Evolutionary conservation across 1,139 yeast species (phyloP).

Genomic region (Geotrichum fermentans): DNA sequence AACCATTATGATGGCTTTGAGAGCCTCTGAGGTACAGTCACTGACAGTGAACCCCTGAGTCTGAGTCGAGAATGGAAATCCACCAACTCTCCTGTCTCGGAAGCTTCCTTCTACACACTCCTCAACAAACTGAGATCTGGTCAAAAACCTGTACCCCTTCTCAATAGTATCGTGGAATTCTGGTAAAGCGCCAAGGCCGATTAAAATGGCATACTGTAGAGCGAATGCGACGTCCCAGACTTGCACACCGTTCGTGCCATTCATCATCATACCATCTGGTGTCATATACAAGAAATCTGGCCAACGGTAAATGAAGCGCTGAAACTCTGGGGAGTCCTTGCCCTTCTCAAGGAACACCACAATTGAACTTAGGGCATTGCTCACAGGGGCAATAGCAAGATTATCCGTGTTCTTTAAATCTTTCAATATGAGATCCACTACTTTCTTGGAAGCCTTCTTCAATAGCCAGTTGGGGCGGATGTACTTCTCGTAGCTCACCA

Average conservation of each 20-base stretch:
- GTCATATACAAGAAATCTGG: constrained; percentile 80
- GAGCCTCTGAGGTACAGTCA: constrained; percentile 95
- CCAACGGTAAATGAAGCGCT: constrained; percentile 54
- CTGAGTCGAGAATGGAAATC: constrained; percentile 95
- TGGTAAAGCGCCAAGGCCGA: constrained; percentile 71
- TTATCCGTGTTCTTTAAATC: constrained; percentile 77
- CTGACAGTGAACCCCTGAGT: constrained; percentile 95
- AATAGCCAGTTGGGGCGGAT: constrained; percentile 72
- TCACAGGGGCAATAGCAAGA: constrained; percentile 90
- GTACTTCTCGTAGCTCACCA: constrained; percentile 62
- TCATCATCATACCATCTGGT: constrained; percentile 83
- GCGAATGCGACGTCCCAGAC: constrained; percentile 96
- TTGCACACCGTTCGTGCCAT: constrained; percentile 98
- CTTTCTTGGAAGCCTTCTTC: constrained; percentile 48
- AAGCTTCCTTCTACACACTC: constrained; percentile 75
- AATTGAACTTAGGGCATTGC: constrained; percentile 75
- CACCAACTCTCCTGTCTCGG: constrained; percentile 84
- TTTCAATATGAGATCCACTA: constrained; percentile 61
- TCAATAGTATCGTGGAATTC: constrained; percentile 61
- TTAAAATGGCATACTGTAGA: constrained; percentile 72
- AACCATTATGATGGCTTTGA: constrained; percentile 92
- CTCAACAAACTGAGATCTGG: constrained; percentile 78
- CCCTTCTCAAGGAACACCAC: constrained; percentile 72
- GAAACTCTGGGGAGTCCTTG: constrained; percentile 55
- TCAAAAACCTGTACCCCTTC: constrained; percentile 63